Evolutionary conservation across 371 early-diverging fungal genomes (phyloP).

Genomic region (Fennellomyces sp.): DNA sequence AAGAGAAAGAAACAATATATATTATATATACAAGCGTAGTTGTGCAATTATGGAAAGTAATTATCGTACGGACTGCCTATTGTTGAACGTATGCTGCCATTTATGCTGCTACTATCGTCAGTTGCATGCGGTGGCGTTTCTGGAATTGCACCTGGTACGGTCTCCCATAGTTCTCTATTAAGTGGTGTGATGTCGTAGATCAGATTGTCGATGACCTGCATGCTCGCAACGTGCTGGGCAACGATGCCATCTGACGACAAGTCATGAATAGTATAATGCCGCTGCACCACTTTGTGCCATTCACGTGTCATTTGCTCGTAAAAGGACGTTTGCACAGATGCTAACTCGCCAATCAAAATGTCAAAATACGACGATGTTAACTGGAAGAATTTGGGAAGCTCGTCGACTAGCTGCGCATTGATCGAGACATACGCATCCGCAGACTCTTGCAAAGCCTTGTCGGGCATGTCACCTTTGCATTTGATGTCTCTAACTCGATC

Average conservation of each 20-base stretch:
- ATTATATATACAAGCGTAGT: conserved; percentile 1
- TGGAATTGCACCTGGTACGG: conserved; percentile 13
- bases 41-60: conserved; percentile 7
- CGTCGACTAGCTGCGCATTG: conserved; percentile 78
- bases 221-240: conserved; percentile 8
- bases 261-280: conserved; percentile 9
- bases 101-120: conserved; percentile 9
- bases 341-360: conserved; percentile 58
- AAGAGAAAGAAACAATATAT: conserved; percentile 2
- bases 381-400: conserved; percentile 71
- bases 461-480: conserved; percentile 63
- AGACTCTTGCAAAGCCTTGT: conserved; percentile 69
- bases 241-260: conserved; percentile 8
- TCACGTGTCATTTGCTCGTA: conserved; percentile 42
- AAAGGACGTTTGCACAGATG: conserved; percentile 60
- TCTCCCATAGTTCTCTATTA: conserved; percentile 12
- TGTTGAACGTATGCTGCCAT: neutral
- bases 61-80: neutral
- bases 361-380: conserved; percentile 69
- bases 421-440: conserved; percentile 75
- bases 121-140: conserved; percentile 2
- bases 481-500: conserved; percentile 65
- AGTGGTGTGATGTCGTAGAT: conserved; percentile 16
- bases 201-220: conserved; percentile 12
- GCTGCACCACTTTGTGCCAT: conserved; percentile 34